phyloP scores from a whole-genome alignment of 352 stramenopile genomes.

The Phytophthora ramorum region DNA sequence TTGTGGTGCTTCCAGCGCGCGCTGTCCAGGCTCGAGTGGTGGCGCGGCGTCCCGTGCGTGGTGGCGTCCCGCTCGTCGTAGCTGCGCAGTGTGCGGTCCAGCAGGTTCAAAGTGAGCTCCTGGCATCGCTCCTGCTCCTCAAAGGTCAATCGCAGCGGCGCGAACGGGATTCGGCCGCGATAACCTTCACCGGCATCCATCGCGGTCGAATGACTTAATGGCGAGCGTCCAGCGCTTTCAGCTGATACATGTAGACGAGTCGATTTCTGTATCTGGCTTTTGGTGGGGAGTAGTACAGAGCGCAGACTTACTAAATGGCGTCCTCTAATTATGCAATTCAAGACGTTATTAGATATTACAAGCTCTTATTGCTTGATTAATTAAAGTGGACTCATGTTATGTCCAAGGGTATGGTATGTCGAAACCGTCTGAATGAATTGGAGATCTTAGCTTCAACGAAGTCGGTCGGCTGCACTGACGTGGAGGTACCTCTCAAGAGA shows the following conservation, averaged over 20 bases:
- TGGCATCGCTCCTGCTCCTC: conserved; percentile 48
- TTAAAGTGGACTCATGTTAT: too few species aligned
- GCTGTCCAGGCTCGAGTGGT: conserved; percentile 32
- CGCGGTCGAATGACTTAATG: background rate
- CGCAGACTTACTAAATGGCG: too few species aligned
- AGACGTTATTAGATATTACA: background rate
- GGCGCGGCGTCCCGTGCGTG: conserved; percentile 14
- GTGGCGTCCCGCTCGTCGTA: conserved; percentile 37
- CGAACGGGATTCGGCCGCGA: conserved; percentile 33
- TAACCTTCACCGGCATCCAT: conserved; percentile 18
- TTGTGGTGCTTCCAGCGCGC: conserved; percentile 44
- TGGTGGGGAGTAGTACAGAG: too few species aligned
- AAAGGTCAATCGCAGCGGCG: conserved; percentile 33
- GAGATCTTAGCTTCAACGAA: background rate
- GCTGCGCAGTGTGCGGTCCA: conserved; percentile 40
- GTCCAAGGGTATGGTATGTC: background rate
- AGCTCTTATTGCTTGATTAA: too few species aligned
- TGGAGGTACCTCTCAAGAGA: too few species aligned
- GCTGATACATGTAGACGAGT: background rate
- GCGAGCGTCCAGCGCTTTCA: background rate
- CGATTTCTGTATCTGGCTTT: too few species aligned
- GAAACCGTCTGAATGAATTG: background rate
- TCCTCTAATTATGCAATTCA: background rate
- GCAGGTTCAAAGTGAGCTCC: conserved; percentile 41
- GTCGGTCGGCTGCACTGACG: background rate